Evolutionary conservation across 495 filamentous ascomycete genomes (phyloP).

Genomic region (Penicillium canariense): DNA sequence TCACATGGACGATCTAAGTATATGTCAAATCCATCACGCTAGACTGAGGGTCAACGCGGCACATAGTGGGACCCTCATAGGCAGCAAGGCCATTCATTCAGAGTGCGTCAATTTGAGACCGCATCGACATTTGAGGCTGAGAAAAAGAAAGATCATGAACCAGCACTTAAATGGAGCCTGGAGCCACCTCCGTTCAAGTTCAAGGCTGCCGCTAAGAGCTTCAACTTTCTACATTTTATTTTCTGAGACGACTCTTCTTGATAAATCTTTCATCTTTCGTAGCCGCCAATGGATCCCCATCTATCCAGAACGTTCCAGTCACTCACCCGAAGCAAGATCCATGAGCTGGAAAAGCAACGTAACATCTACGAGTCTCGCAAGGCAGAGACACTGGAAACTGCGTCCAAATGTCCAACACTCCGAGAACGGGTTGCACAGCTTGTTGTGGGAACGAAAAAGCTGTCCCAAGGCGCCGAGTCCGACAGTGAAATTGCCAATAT

Average conservation of each 20-base stretch:
- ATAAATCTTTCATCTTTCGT: background rate
- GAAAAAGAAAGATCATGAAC: background rate
- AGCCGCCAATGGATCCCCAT: constrained; percentile 8
- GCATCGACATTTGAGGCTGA: background rate
- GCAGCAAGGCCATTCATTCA: background rate
- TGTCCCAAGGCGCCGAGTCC: constrained; percentile 8
- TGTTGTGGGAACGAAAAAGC: constrained; percentile 10
- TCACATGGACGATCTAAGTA: background rate
- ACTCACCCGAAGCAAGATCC: constrained; percentile 56
- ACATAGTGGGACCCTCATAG: background rate
- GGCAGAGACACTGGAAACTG: constrained; percentile 12
- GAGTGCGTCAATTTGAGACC: background rate
- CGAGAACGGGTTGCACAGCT: constrained; percentile 11
- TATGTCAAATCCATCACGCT: background rate
- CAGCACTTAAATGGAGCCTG: background rate
- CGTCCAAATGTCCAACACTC: constrained; percentile 2
- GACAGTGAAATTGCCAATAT: constrained; percentile 27
- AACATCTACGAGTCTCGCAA: constrained; percentile 43
- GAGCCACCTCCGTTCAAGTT: background rate
- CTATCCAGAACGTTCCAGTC: constrained; percentile 53
- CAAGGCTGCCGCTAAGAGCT: background rate
- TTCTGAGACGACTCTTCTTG: background rate
- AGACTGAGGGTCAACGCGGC: background rate
- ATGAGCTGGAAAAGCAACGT: constrained; percentile 52
- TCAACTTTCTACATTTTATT: background rate